These are phyloP conservation scores for Umbilicaria muhlenbergii DNA, from an alignment of 495 filamentous ascomycete genomes.

Conservation along the genomic window DNA sequence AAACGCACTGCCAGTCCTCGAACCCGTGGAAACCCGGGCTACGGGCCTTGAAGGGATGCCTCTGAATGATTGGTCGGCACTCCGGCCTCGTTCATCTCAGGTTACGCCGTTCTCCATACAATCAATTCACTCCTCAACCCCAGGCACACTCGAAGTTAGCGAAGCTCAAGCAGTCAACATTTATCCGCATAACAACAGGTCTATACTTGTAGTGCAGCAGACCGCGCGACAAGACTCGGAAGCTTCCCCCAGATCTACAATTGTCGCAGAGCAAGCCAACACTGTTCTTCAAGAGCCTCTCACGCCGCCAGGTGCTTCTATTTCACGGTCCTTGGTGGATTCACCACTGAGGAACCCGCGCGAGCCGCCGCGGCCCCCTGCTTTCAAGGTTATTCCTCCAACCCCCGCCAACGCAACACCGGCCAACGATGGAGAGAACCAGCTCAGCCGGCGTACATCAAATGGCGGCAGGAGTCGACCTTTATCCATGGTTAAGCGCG, in stretches of 20 bases:
- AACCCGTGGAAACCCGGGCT: conserved; percentile 1
- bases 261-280: conserved; percentile 13
- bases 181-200: conserved; percentile 77
- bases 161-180: conserved; percentile 74
- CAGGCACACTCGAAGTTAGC: conserved; percentile 36
- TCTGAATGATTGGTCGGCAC: conserved; percentile 9
- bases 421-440: conserved; percentile 35
- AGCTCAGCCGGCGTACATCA: conserved; percentile 27
- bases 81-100: conserved; percentile 30
- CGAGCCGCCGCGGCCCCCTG: conserved; percentile 51
- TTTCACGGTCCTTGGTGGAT: conserved; percentile 36
- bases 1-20: conserved; percentile 1
- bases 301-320: conserved; percentile 23
- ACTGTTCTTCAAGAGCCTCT: conserved; percentile 8
- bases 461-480: conserved; percentile 14
- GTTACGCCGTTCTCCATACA: conserved; percentile 32
- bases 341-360: conserved; percentile 66
- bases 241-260: conserved; percentile 9
- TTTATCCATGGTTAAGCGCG: conserved; percentile 39
- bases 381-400: conserved; percentile 58
- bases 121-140: conserved; percentile 25
- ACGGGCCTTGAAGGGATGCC: not conserved
- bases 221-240: conserved; percentile 16
- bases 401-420: conserved; percentile 43
- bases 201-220: conserved; percentile 60